Conservation (phyloP, 2,329 filamentous ascomycete species). For the Stromatinia cepivora region DNA sequence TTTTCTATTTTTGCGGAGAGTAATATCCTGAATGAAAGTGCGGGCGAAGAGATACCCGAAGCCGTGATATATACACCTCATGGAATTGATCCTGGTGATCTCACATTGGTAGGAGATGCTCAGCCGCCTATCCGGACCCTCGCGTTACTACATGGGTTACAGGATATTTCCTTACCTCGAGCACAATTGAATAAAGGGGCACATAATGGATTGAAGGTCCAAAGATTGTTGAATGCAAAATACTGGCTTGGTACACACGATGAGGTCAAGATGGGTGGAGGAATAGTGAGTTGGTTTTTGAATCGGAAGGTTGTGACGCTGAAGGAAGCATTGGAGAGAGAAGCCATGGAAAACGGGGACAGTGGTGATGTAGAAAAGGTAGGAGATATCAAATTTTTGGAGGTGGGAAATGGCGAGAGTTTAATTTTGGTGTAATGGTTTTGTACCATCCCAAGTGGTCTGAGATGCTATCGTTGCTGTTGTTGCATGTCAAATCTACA, state of each 20-base stretch:
- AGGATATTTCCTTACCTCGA: slow-evolving; percentile 52
- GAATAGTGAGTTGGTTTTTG: slow-evolving; percentile 56
- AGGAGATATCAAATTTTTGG: slow-evolving; percentile 30
- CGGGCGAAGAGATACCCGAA: slow-evolving; percentile 45
- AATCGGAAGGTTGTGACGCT: slow-evolving; percentile 48
- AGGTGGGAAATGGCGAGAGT: slow-evolving; percentile 33
- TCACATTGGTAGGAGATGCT: slow-evolving; percentile 47
- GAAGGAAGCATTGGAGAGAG: slow-evolving; percentile 46
- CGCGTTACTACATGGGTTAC: slow-evolving; percentile 63
- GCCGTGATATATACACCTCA: slow-evolving; percentile 65
- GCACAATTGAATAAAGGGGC: slow-evolving; percentile 65
- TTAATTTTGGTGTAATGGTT: slow-evolving; percentile 30
- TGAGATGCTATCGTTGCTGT: neutral
- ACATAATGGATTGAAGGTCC: slow-evolving; percentile 59
- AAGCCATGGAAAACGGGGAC: slow-evolving; percentile 33
- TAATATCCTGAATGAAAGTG: slow-evolving; percentile 29
- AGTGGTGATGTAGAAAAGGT: slow-evolving; percentile 24
- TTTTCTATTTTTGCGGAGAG: slow-evolving; percentile 44
- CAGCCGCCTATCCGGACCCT: slow-evolving; percentile 52
- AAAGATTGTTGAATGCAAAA: slow-evolving; percentile 51
- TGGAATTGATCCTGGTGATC: slow-evolving; percentile 52
- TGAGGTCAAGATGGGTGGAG: slow-evolving; percentile 60
- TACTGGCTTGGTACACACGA: slow-evolving; percentile 69
- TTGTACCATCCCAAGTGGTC: neutral
- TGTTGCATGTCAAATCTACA: neutral